Percentiles rank a stretch among this genome's conserved stretches.
These are phyloP conservation scores for Exophiala sp. DNA, from an alignment of 2,329 filamentous ascomycete genomes.

Conservation along the genomic window DNA sequence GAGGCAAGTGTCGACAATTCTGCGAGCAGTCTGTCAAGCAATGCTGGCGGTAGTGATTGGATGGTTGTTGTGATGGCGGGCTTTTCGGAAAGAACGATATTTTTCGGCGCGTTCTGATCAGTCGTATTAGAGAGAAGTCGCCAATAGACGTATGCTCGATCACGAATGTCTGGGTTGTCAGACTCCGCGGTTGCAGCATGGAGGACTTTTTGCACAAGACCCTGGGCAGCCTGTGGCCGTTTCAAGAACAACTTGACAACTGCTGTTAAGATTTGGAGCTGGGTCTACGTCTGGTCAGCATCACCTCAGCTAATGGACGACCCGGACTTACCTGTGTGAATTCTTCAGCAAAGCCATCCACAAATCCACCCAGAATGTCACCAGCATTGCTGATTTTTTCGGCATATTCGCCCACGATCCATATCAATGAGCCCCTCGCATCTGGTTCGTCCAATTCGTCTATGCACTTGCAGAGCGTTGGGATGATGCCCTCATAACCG, in stretches of 20 bases:
- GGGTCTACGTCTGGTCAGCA: constrained; percentile 60
- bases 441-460: constrained; percentile 94
- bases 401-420: constrained; percentile 98
- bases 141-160: constrained; percentile 98
- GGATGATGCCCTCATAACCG: constrained; percentile 96
- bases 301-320: background rate
- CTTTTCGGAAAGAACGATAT: constrained; percentile 87
- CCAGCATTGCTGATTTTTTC: constrained; percentile 99
- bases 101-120: constrained; percentile 87
- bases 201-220: constrained; percentile 88
- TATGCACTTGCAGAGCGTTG: constrained; percentile 91
- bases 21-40: constrained; percentile 84
- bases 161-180: constrained; percentile 95
- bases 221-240: constrained; percentile 87
- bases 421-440: constrained; percentile 86
- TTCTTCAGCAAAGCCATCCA: constrained; percentile 92
- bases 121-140: constrained; percentile 76
- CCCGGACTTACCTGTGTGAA: constrained; percentile 72
- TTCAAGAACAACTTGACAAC: constrained; percentile 98
- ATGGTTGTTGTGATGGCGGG: constrained; percentile 94
- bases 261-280: constrained; percentile 93
- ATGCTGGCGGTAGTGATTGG: constrained; percentile 73
- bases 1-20: constrained; percentile 94
- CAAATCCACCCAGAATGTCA: constrained; percentile 85
- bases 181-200: constrained; percentile 90